Evolutionary conservation across 2,329 filamentous ascomycete species (phyloP).

Genomic region (Chaetomium sp.): DNA sequence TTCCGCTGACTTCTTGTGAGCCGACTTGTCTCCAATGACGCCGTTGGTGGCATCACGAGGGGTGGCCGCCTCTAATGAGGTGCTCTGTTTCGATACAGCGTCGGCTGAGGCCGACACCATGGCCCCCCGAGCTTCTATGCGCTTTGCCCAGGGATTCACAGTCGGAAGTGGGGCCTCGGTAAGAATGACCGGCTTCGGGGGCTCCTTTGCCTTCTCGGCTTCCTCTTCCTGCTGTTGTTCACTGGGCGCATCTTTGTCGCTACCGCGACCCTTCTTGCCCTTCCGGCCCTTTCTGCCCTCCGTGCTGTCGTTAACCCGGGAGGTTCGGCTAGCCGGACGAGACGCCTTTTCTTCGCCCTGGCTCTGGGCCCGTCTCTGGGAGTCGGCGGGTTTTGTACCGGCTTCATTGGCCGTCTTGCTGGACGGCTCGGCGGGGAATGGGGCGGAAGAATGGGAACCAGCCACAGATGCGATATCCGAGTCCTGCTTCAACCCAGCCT

Average conservation of each 20-base stretch:
- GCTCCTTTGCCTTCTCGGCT: constrained; percentile 46
- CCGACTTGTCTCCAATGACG: constrained; percentile 29
- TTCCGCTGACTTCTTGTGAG: constrained; percentile 39
- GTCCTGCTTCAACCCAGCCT: constrained; percentile 25
- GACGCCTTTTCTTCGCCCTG: constrained; percentile 31
- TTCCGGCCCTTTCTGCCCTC: constrained; percentile 57
- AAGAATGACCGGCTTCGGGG: constrained; percentile 54
- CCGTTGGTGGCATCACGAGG: constrained; percentile 18
- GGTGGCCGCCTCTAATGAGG: constrained; percentile 23
- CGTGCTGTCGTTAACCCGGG: constrained; percentile 61
- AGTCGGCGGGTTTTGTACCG: constrained; percentile 16
- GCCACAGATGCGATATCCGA: constrained; percentile 26
- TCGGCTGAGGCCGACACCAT: constrained; percentile 37
- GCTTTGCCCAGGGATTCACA: constrained; percentile 84
- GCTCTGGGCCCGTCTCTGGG: constrained; percentile 8
- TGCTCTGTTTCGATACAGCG: constrained; percentile 40
- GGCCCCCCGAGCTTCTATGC: constrained; percentile 57
- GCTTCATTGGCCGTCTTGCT: constrained; percentile 14
- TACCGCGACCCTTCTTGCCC: constrained; percentile 54
- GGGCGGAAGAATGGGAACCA: constrained; percentile 27
- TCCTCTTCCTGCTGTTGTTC: constrained; percentile 46
- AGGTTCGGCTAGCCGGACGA: constrained; percentile 55
- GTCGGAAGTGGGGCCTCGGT: constrained; percentile 75
- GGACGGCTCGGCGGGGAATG: constrained; percentile 31
- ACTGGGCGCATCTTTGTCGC: constrained; percentile 48